Evolutionary conservation across 805 yeast species (phyloP).

Genomic region (Ogataea nakhonphanomensis): DNA sequence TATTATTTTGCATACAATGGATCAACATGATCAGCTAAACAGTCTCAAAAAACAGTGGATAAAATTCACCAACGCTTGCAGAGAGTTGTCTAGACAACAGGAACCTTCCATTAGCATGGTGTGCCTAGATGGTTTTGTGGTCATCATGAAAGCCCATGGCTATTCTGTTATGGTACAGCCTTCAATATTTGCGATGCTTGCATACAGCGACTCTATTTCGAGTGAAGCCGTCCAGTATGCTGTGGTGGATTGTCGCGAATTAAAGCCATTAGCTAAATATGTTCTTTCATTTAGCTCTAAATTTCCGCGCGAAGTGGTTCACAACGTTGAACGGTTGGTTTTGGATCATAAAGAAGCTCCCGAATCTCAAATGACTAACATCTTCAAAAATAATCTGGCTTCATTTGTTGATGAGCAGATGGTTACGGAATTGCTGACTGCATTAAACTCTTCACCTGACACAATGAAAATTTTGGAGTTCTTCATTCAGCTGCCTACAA

Average conservation of each 20-base stretch:
- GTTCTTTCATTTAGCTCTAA: constrained; percentile 37
- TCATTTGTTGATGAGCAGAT: constrained; percentile 38
- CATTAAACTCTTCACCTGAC: constrained; percentile 37
- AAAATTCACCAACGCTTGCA: constrained; percentile 66
- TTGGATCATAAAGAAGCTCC: constrained; percentile 34
- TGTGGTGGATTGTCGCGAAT: constrained; percentile 5
- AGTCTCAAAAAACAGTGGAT: constrained; percentile 57
- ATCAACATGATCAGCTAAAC: constrained; percentile 34
- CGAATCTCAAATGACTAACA: constrained; percentile 34
- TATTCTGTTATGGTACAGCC: constrained; percentile 35
- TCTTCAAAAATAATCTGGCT: constrained; percentile 42
- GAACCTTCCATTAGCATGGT: constrained; percentile 57
- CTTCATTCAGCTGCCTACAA: constrained; percentile 31
- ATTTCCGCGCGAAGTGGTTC: constrained; percentile 36
- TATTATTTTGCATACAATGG: constrained; percentile 24
- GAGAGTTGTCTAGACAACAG: constrained; percentile 59
- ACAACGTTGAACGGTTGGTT: constrained; percentile 34
- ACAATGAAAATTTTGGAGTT: constrained; percentile 37
- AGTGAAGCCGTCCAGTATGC: constrained; percentile 5
- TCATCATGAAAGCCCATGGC: constrained; percentile 35
- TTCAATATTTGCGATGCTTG: constrained; percentile 33
- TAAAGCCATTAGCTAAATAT: constrained; percentile 27
- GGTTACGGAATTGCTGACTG: constrained; percentile 37
- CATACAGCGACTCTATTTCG: constrained; percentile 23
- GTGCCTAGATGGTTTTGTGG: constrained; percentile 32